These are phyloP conservation scores for Pleoardoris graminearum DNA, from an alignment of 2,329 filamentous ascomycete genomes.

Conservation along the genomic window DNA sequence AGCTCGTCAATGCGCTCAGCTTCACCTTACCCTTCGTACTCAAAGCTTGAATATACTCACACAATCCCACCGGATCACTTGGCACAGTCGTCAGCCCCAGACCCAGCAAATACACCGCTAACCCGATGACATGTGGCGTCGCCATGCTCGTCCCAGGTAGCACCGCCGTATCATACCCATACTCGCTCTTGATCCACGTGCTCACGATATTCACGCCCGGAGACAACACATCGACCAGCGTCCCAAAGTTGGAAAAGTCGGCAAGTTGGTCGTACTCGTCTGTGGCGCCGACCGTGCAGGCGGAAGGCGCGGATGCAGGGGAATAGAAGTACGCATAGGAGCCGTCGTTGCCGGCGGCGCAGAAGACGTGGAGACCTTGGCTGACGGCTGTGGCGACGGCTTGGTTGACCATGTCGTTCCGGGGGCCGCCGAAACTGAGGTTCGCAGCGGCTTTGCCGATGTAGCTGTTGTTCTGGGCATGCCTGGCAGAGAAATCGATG, in stretches of 20 bases:
- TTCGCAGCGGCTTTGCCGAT: slow-evolving; percentile 92
- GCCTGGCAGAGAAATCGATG: slow-evolving; percentile 90
- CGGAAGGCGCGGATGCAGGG: slow-evolving; percentile 98
- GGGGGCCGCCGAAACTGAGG: slow-evolving; percentile 94
- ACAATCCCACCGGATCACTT: neutral
- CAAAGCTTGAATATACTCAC: neutral
- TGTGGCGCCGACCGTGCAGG: slow-evolving; percentile 88
- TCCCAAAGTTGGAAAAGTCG: slow-evolving; percentile 99
- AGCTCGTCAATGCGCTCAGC: neutral
- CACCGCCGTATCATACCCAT: slow-evolving; percentile 72
- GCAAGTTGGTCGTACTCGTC: slow-evolving; percentile 93
- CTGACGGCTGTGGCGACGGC: slow-evolving; percentile 92
- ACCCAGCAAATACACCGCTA: slow-evolving; percentile 88
- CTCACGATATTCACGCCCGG: slow-evolving; percentile 95
- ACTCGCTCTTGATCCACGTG: slow-evolving; percentile 95
- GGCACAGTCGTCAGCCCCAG: too few relatives aligned
- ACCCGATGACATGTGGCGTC: slow-evolving; percentile 93
- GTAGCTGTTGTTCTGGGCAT: slow-evolving; percentile 73
- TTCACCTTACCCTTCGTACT: neutral
- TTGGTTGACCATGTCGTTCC: slow-evolving; percentile 86
- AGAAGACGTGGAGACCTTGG: slow-evolving; percentile 93
- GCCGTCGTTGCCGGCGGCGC: slow-evolving; percentile 98
- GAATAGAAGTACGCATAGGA: too few relatives aligned
- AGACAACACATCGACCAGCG: slow-evolving; percentile 99
- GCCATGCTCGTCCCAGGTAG: slow-evolving; percentile 99